phyloP scores from a whole-genome alignment of 2,329 filamentous ascomycete genomes.

The Lachnellula occidentalis region DNA sequence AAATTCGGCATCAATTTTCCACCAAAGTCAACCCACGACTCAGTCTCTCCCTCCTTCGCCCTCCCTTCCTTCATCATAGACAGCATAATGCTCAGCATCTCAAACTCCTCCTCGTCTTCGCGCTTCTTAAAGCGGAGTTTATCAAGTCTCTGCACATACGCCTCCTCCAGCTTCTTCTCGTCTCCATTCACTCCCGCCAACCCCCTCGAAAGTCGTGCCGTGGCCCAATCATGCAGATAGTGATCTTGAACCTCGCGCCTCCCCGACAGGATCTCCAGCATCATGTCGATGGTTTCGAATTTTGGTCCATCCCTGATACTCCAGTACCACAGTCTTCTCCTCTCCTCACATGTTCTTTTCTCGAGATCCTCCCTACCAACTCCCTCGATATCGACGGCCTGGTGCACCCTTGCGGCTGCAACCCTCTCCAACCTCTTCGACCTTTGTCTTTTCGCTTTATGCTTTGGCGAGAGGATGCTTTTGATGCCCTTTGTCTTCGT shows the following conservation, averaged over 20 bases:
- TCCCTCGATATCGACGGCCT: not conserved
- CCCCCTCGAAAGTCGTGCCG: not conserved
- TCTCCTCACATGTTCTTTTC: not conserved
- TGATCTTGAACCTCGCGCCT: not conserved
- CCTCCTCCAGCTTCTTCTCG: not conserved
- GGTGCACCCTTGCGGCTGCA: not conserved
- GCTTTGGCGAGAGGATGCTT: not conserved
- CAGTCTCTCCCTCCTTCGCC: no score
- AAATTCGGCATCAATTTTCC: no score
- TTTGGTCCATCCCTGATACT: not conserved
- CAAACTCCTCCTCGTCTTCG: not conserved
- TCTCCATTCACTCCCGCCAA: not conserved
- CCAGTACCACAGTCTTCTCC: not conserved
- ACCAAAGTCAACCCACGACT: no score
- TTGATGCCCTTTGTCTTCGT: not conserved
- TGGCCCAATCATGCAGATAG: not conserved
- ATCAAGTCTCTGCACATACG: not conserved
- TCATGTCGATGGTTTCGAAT: not conserved
- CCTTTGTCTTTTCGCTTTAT: not conserved
- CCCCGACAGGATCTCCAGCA: not conserved
- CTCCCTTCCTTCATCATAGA: not conserved
- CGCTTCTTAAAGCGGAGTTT: not conserved
- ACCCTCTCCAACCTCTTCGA: not conserved
- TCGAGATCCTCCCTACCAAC: not conserved
- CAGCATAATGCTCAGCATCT: not conserved